These are phyloP conservation scores for Phallus indusiatus DNA, from an alignment of 768 basidiomycete genomes.

Conservation along the genomic window DNA sequence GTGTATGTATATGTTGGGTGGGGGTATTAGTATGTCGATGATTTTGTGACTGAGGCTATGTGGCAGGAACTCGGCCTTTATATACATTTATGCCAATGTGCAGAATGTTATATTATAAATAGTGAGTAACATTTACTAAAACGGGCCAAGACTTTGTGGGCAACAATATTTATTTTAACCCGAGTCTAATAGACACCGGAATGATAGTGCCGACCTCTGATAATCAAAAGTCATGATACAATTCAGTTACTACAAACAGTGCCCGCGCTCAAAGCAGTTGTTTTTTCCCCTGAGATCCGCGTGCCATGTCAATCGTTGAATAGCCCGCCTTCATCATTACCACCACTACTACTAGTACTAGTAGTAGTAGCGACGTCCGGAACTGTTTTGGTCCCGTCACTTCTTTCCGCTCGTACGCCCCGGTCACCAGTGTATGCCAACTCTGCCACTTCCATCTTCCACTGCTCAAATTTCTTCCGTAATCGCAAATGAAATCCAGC, in stretches of 20 bases:
- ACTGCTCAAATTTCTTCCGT: neutral
- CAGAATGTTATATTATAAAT: neutral
- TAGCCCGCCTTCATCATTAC: neutral
- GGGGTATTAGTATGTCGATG: too few species aligned
- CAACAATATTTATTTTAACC: too few species aligned
- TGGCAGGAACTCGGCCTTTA: neutral
- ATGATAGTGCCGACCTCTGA: neutral
- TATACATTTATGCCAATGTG: neutral
- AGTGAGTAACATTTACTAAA: too few species aligned
- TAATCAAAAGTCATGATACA: neutral
- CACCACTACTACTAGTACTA: too few species aligned
- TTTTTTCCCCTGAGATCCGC: neutral
- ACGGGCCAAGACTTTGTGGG: too few species aligned
- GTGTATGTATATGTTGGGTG: too few species aligned
- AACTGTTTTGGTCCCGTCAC: neutral
- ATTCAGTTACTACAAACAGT: too few species aligned
- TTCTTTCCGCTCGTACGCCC: neutral
- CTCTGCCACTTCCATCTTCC: neutral
- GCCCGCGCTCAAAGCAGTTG: too few species aligned
- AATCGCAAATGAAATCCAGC: too few species aligned
- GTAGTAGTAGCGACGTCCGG: neutral
- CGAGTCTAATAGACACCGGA: neutral
- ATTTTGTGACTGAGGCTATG: too few species aligned
- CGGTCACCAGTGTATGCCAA: neutral
- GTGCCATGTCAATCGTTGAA: constrained; percentile 1